Evolutionary conservation across 1,284 basidiomycete genomes (phyloP).

Genomic region (Rhodotorula sp.): DNA sequence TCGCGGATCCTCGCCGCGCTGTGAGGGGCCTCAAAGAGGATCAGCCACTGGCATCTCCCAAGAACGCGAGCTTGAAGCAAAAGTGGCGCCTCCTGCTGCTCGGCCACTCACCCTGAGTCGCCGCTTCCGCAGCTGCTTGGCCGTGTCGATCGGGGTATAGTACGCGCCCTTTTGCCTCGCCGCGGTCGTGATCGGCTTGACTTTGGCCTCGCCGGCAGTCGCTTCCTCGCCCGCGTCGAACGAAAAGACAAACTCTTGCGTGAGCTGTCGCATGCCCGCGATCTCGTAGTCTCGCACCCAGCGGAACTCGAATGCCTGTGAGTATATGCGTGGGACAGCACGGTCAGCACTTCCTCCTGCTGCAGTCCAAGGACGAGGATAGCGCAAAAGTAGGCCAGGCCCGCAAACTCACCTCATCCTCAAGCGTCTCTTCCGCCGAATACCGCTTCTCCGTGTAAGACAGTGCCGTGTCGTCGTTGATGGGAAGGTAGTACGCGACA

Average conservation of each 20-base stretch:
- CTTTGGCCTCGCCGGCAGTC: conserved; percentile 17
- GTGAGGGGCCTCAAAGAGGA: neutral
- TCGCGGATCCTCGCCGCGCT: conserved; percentile 38
- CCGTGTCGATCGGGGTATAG: conserved; percentile 21
- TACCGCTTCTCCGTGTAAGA: conserved; percentile 46
- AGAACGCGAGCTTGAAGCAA: neutral
- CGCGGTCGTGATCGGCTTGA: conserved; percentile 12
- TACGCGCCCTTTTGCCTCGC: conserved; percentile 36
- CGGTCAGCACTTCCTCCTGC: too few species aligned
- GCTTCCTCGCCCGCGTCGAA: conserved; percentile 29
- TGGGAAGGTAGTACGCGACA: conserved; percentile 82
- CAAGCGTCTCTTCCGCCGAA: conserved; percentile 10
- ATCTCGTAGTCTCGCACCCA: conserved; percentile 40
- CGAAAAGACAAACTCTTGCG: conserved; percentile 30
- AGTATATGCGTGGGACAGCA: too few species aligned
- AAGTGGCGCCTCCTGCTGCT: neutral
- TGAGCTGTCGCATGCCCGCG: conserved; percentile 11
- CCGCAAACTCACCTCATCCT: conserved; percentile 21
- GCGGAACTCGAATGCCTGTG: conserved; percentile 33
- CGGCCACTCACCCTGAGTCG: conserved; percentile 27
- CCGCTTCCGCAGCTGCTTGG: conserved; percentile 32
- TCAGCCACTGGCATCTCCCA: neutral
- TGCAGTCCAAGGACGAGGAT: too few species aligned
- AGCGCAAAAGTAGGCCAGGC: too few species aligned
- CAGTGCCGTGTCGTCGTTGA: conserved; percentile 68